Percentiles rank a stretch among this genome's conserved stretches.
Conservation (phyloP, 345 rosid genomes). For the Diplotaxis tenuifolia region DNA sequence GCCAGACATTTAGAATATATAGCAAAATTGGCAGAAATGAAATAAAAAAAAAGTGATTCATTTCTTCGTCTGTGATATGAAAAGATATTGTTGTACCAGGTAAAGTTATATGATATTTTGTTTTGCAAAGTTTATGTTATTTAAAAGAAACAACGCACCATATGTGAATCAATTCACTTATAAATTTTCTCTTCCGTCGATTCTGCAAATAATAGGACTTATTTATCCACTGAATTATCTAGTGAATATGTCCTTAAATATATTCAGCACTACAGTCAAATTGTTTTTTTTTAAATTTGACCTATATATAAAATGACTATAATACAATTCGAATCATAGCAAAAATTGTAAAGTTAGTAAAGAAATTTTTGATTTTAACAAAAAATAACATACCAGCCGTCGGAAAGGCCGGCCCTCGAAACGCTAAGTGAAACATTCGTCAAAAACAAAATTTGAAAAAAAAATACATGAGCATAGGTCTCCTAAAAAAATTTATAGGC, state of each 20-base stretch:
- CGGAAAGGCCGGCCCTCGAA: too few species aligned
- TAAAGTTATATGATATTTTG: background rate
- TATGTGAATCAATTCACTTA: background rate
- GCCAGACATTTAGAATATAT: background rate
- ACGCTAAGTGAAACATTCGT: too few species aligned
- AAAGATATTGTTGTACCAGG: background rate
- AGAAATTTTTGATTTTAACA: background rate
- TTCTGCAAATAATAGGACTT: background rate
- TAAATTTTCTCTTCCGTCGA: background rate
- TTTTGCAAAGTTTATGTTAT: background rate
- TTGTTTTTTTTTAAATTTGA: too few species aligned
- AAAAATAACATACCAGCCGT: background rate
- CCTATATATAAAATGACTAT: too few species aligned
- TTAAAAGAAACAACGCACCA: background rate
- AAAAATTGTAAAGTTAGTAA: background rate
- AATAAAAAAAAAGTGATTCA: background rate
- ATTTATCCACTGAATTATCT: too few species aligned
- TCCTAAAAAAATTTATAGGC: too few species aligned
- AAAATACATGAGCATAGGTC: too few species aligned
- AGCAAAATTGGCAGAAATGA: background rate
- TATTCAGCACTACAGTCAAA: too few species aligned
- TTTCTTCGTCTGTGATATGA: background rate
- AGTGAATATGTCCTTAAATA: too few species aligned
- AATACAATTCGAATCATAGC: too few species aligned
- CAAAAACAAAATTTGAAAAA: too few species aligned